phyloP scores from a whole-genome alignment of 2,329 filamentous ascomycete species.

The Epichloe sp. region DNA sequence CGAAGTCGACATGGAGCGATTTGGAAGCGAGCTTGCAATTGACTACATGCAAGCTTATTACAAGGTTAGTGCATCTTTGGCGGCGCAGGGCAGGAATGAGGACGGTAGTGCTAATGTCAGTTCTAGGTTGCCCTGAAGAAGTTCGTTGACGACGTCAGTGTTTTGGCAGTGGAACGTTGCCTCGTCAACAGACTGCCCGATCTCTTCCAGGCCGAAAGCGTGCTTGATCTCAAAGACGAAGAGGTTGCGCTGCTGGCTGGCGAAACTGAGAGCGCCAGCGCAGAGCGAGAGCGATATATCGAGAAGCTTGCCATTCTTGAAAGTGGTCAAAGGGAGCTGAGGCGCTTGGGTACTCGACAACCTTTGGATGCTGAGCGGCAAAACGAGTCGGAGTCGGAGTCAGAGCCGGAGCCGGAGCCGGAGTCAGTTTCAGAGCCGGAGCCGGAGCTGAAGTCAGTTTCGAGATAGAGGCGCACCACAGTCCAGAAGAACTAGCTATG shows the following conservation, averaged over 20 bases:
- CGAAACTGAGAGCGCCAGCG: slow-evolving; percentile 1
- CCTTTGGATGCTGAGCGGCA: neutral
- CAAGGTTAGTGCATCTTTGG: slow-evolving; percentile 14
- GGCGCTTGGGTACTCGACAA: neutral
- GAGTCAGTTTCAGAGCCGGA: too few species aligned
- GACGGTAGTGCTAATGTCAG: neutral
- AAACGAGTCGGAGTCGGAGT: too few species aligned
- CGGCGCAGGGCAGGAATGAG: neutral
- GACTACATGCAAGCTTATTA: slow-evolving; percentile 29
- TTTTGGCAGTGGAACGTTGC: slow-evolving; percentile 13
- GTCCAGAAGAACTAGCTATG: too few species aligned
- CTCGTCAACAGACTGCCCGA: slow-evolving; percentile 9
- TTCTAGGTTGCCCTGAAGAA: slow-evolving; percentile 11
- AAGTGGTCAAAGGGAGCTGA: neutral
- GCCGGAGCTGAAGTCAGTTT: too few species aligned
- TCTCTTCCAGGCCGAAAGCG: slow-evolving; percentile 9
- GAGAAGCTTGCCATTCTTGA: slow-evolving; percentile 5
- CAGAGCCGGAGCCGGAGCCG: too few species aligned
- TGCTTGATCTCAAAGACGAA: slow-evolving; percentile 9
- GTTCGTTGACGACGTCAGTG: slow-evolving; percentile 12
- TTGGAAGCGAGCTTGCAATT: slow-evolving; percentile 9
- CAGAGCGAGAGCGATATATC: neutral
- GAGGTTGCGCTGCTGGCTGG: slow-evolving; percentile 2
- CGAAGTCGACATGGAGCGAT: slow-evolving; percentile 1
- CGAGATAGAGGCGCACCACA: too few species aligned